Evolutionary conservation across 2,329 filamentous ascomycete species (phyloP), one percentile per base, ranked within the genome.

Genomic region (Ophiostoma sp.): DNA sequence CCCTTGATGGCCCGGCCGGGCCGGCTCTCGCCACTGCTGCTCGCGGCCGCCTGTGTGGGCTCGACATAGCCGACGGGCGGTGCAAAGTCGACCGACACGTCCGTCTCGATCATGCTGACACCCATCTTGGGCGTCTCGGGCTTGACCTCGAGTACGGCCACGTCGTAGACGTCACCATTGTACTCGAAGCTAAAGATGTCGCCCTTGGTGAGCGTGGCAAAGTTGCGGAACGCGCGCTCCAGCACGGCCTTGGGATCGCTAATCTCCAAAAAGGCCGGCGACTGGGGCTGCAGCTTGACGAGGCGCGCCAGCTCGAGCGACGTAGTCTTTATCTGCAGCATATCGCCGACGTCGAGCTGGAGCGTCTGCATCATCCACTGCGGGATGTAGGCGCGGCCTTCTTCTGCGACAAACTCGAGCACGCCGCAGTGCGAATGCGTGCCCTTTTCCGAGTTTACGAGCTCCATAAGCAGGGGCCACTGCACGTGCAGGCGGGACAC

Each of bases 291-390:
- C 10, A 99, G 87, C 81, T 99, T 99, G 82, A 99, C 96, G 79
- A 97, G 90, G 73, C 89, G 90, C 44, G 95, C 95, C 0, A 94
- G 89, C 68, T 94, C 92, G 20, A 99, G 86, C 60, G 96, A 94
- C 1, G 95, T 98, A 10, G 93, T 96, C 80, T 96, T 96, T 79
- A 97, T 89, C 81, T 99, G 94, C 3, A 99, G 86, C 76, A 99
- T 89, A 77, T 99, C 95, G 68, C 95, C 95, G 0, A 94, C 92
- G 71, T 98, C 94, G 70, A 99, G 87, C 1, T 86, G 83, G 5
- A 99, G 86, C 0, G 92, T 95, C 82, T 93, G 88, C 95, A 99
- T 98, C 83, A 98, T 90, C 93, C 95, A 99, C 79, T 94, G 93
- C 41, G 95, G 95, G 72, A 99, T 85, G 80, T 99, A 99, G 69